phyloP scores from a whole-genome alignment of 2,329 filamentous ascomycete species.

The Canariomyces notabilis region DNA sequence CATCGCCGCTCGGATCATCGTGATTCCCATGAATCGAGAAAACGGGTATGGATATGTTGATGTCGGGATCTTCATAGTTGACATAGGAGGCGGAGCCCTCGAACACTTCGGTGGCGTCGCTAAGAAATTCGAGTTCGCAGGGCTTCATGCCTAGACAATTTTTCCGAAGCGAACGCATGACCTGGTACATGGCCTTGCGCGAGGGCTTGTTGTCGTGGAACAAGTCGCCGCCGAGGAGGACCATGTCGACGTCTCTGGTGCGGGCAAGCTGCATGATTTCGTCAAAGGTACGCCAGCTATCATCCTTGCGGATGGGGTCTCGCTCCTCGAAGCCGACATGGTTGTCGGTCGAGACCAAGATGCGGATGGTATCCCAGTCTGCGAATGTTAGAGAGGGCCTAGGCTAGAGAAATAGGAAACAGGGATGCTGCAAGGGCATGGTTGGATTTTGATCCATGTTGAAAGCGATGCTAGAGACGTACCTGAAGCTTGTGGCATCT shows the following conservation, averaged over 20 bases:
- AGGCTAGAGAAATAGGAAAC: not conserved
- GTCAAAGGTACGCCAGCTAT: constrained; percentile 95
- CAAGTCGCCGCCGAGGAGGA: constrained; percentile 86
- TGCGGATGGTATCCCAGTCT: constrained; percentile 81
- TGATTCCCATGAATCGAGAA: constrained; percentile 99
- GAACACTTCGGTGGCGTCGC: constrained; percentile 87
- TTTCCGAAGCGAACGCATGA: constrained; percentile 88
- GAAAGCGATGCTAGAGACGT: too few species aligned
- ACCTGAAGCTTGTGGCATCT: constrained; percentile 28
- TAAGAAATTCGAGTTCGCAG: constrained; percentile 89
- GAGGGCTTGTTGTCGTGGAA: constrained; percentile 99
- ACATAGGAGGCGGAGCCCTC: constrained; percentile 86
- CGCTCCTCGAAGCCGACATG: constrained; percentile 97
- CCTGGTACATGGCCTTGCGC: constrained; percentile 91
- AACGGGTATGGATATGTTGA: constrained; percentile 94
- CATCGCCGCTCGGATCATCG: constrained; percentile 95
- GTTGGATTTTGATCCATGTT: too few species aligned
- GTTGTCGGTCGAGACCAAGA: constrained; percentile 91
- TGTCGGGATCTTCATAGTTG: constrained; percentile 96
- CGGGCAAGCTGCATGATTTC: constrained; percentile 89
- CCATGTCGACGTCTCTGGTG: constrained; percentile 92
- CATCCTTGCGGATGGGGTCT: constrained; percentile 88
- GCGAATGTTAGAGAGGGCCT: constrained; percentile 7
- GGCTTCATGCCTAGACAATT: constrained; percentile 95
- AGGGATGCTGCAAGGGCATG: not conserved